Evolutionary conservation across 2,329 filamentous ascomycete species (phyloP).

Genomic region (Lachnellula hyalina): DNA sequence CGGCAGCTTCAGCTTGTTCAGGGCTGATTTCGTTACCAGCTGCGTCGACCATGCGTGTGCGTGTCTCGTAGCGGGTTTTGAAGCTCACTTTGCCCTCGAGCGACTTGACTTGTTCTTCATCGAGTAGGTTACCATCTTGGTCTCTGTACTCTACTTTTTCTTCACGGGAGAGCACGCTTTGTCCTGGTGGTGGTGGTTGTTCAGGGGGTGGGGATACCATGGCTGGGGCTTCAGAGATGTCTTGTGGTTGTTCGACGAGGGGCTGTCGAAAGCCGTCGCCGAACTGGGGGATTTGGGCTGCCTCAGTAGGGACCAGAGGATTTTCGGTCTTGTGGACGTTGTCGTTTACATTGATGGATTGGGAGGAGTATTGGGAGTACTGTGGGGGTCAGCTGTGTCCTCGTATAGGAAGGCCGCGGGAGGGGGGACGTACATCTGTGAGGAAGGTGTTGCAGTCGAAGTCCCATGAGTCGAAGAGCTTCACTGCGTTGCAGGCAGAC

Average conservation of each 20-base stretch:
- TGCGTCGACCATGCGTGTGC: constrained; percentile 76
- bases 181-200: constrained; percentile 13
- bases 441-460: constrained; percentile 97
- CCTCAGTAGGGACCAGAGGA: constrained; percentile 25
- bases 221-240: constrained; percentile 27
- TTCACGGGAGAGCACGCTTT: constrained; percentile 46
- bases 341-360: constrained; percentile 19
- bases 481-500: constrained; percentile 76
- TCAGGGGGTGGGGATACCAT: constrained; percentile 20
- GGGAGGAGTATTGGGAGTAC: constrained; percentile 33
- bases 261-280: constrained; percentile 23
- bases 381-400: constrained; percentile 20
- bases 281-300: constrained; percentile 14
- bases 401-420: constrained; percentile 18
- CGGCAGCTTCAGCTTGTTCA: constrained; percentile 15
- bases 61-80: constrained; percentile 93
- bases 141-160: constrained; percentile 93
- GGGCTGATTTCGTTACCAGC: constrained; percentile 65
- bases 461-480: constrained; percentile 87
- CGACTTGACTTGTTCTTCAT: constrained; percentile 75
- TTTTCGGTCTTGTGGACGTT: constrained; percentile 28
- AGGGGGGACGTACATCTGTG: constrained; percentile 65
- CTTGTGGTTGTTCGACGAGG: constrained; percentile 22
- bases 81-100: constrained; percentile 93
- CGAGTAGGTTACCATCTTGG: constrained; percentile 82